These are phyloP conservation scores for Lipomyces spencermartinsiae DNA, from an alignment of 805 yeast species.

Conservation along the genomic window DNA sequence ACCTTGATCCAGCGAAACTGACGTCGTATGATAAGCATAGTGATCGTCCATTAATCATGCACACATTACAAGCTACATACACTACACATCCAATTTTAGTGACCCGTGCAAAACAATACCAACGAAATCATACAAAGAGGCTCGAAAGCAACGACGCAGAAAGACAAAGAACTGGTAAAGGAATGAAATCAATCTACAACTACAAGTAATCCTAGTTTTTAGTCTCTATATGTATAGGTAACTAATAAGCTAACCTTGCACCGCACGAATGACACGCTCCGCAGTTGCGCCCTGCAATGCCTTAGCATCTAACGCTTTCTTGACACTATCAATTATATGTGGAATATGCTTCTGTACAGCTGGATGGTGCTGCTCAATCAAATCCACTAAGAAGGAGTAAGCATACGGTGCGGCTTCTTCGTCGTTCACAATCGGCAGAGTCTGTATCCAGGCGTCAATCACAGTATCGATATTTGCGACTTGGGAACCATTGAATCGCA, in stretches of 20 bases:
- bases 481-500: conserved; percentile 56
- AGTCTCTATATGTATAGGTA: background rate
- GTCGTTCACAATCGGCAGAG: conserved; percentile 83
- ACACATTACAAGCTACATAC: conserved; percentile 1
- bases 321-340: conserved; percentile 24
- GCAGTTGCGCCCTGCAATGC: conserved; percentile 36
- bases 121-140: background rate
- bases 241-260: conserved; percentile 2
- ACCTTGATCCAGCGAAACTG: too few species aligned
- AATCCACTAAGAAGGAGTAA: conserved; percentile 73
- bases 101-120: conserved; percentile 4
- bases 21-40: background rate
- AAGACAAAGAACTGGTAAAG: background rate
- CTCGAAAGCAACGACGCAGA: background rate
- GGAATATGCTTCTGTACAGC: conserved; percentile 61
- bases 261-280: conserved; percentile 35
- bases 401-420: conserved; percentile 87
- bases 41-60: background rate
- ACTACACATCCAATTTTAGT: conserved; percentile 1
- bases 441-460: conserved; percentile 75
- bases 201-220: background rate
- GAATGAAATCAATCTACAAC: background rate
- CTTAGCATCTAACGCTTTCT: conserved; percentile 31
- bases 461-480: conserved; percentile 63
- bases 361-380: conserved; percentile 72